phyloP scores from a whole-genome alignment of 495 filamentous ascomycete genomes.

The Podospora anserina region DNA sequence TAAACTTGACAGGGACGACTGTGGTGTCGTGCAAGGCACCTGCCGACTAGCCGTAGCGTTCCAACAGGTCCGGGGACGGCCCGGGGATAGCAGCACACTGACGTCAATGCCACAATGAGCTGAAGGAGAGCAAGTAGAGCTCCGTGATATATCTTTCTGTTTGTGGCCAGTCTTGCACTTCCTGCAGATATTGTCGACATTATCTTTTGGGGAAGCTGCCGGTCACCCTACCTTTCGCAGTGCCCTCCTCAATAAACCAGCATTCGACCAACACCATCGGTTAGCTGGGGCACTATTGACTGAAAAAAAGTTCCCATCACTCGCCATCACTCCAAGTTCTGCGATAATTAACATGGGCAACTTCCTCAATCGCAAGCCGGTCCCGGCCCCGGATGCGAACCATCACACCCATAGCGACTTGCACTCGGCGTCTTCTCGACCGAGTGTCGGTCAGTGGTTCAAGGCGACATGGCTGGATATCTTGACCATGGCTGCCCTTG shows the following conservation, averaged over 20 bases:
- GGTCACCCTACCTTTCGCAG: no score
- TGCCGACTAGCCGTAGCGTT: neutral
- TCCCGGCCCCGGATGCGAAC: neutral
- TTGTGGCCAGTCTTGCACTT: no score
- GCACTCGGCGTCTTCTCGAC: neutral
- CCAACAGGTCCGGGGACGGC: neutral
- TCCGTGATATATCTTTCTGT: no score
- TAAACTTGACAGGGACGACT: no score
- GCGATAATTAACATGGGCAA: neutral
- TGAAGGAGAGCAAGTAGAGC: no score
- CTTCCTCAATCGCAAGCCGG: neutral
- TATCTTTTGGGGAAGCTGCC: neutral
- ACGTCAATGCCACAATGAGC: neutral
- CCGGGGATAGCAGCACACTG: neutral
- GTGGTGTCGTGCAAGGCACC: neutral
- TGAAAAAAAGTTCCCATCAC: no score
- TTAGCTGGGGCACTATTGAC: no score
- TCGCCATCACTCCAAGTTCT: no score
- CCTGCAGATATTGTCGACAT: neutral
- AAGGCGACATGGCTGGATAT: slow-evolving; percentile 57
- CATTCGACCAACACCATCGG: no score
- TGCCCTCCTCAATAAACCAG: no score
- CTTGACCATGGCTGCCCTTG: slow-evolving; percentile 55
- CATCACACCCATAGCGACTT: neutral
- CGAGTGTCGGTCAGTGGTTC: slow-evolving; percentile 42